Base-by-base conservation (phyloP, 2,329 filamentous ascomycete species). In the Juglanconis oblonga region DNA sequence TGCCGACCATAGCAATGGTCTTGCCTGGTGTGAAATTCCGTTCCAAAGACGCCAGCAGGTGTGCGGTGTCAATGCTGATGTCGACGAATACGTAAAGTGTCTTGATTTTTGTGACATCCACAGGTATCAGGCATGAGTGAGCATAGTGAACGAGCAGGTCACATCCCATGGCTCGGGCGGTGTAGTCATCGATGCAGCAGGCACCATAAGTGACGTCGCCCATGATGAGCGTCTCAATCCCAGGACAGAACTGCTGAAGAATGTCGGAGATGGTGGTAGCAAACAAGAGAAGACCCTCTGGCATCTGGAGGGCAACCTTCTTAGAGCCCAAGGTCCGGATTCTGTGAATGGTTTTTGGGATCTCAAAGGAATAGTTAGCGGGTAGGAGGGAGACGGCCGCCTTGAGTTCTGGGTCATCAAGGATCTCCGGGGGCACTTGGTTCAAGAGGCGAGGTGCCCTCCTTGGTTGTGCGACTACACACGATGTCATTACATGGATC, bases 141-240 rank as follows among this genome's bases (percentile, higher is more conserved):
- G 95, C 95, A 72, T 99, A 99, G 77, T 99, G 95, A 1, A 99
- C 91, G 9, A 99, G 81, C 6, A 99, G 79, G 68, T 99, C 95
- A 72, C 95, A 99, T 1, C 92, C 95, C 29, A 99, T 83, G 0
- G 96, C 95, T 49, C 94, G 83, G 1, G 95, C 96, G 0, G 95
- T 99, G 76, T 96, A 99, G 76, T 99, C 95, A 73, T 99, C 95
- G 68, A 99, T 97, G 72, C 95, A 99, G 79, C 95, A 99, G 29
- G 95, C 95, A 64, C 95, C 95, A 73, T 99, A 99, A 1, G 95
- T 99, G 48, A 99, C 95, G 72, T 99, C 95, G 63, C 95, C 95
- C 95, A 99, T 99, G 73, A 99, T 99, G 57, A 98, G 81, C 2
- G 94, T 98, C 72, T 96, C 91, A 45, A 90, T 89, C 1, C 90